Evolutionary conservation across 1,139 yeast species (phyloP).

Genomic region (Sugiyamaella japonica): DNA sequence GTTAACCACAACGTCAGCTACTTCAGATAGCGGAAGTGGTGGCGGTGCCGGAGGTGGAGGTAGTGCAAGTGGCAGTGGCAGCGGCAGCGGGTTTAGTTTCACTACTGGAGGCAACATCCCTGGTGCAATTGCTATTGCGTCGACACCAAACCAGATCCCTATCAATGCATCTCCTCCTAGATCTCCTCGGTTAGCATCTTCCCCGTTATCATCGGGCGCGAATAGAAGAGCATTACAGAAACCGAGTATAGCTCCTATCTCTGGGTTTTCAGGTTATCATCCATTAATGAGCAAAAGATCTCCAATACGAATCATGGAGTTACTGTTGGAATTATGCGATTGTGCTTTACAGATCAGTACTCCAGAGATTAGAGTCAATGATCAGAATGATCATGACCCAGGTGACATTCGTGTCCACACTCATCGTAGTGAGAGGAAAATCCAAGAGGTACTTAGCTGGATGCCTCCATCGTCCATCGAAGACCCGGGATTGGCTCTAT

Average conservation of each 20-base stretch:
- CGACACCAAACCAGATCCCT: slow-evolving; percentile 1
- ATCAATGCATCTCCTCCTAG: slow-evolving; percentile 27
- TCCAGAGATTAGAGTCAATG: slow-evolving; percentile 32
- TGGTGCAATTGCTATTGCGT: not conserved
- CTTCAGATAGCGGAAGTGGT: not conserved
- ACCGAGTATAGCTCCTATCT: slow-evolving; percentile 7
- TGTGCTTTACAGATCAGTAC: slow-evolving; percentile 75
- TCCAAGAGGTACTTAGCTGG: slow-evolving; percentile 56
- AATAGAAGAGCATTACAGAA: slow-evolving; percentile 21
- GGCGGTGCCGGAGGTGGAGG: not conserved
- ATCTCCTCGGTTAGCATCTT: slow-evolving; percentile 25
- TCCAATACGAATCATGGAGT: slow-evolving; percentile 67
- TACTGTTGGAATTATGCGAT: slow-evolving; percentile 68
- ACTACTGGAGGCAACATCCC: not conserved
- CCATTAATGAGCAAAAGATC: slow-evolving; percentile 42
- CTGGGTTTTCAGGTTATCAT: slow-evolving; percentile 22
- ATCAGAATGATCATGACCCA: slow-evolving; percentile 24
- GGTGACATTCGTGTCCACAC: slow-evolving; percentile 44
- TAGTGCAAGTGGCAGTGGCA: not conserved
- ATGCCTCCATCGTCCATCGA: slow-evolving; percentile 54
- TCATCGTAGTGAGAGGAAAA: slow-evolving; percentile 69
- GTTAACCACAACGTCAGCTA: slow-evolving; percentile 1
- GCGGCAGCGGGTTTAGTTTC: not conserved
- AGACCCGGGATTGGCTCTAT: slow-evolving; percentile 61
- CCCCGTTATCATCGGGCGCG: slow-evolving; percentile 19